These are phyloP conservation scores for Sphagnum contortum DNA, from an alignment of 225 moss, liverwort and hornwort species.

Conservation along the genomic window DNA sequence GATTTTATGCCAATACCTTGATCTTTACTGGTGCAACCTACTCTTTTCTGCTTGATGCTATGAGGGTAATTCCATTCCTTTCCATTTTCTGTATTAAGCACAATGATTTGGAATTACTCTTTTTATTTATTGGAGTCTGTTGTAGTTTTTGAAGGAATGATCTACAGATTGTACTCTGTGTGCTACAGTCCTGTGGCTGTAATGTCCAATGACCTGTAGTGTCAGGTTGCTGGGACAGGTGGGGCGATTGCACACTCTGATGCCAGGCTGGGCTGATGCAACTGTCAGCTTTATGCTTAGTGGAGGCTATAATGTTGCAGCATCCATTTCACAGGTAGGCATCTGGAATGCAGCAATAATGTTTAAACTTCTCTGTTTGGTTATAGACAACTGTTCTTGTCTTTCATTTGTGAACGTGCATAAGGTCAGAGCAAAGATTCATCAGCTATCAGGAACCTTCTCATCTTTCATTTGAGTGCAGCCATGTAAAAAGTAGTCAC, in stretches of 20 bases:
- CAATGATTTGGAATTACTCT: not conserved
- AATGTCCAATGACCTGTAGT: too few relatives aligned
- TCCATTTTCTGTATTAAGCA: not conserved
- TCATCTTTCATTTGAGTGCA: too few relatives aligned
- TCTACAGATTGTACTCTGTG: not conserved
- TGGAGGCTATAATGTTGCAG: constrained; percentile 76
- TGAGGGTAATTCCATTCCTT: constrained; percentile 38
- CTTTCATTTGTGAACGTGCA: not conserved
- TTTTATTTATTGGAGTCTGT: too few relatives aligned
- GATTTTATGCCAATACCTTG: constrained; percentile 72
- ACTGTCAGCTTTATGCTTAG: constrained; percentile 93
- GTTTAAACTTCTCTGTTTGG: not conserved
- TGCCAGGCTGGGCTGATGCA: constrained; percentile 92
- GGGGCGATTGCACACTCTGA: constrained; percentile 82
- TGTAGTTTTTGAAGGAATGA: not conserved
- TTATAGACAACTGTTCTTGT: not conserved
- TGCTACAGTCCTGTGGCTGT: too few relatives aligned
- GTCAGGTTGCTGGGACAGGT: constrained; percentile 33
- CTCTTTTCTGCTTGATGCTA: constrained; percentile 50
- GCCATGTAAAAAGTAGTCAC: too few relatives aligned
- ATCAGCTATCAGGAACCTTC: too few relatives aligned
- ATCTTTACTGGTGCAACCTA: constrained; percentile 50
- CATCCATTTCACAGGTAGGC: constrained; percentile 56
- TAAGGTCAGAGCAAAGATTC: too few relatives aligned
- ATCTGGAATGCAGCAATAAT: not conserved